These are phyloP conservation scores for Zizania latifolia DNA, from an alignment of 176 grass and related monocot species.

Conservation along the genomic window DNA sequence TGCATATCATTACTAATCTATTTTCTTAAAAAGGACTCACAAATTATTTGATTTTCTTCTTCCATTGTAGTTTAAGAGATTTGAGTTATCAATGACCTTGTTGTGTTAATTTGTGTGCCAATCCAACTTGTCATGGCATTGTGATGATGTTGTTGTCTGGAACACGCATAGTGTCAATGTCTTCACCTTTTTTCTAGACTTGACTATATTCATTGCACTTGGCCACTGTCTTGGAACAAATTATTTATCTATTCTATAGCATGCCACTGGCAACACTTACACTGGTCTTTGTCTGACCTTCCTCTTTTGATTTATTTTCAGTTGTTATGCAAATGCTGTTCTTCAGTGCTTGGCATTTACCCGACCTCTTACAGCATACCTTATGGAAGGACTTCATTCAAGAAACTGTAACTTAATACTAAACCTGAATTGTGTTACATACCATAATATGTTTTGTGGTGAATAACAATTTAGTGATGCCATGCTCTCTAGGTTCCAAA, in stretches of 20 bases:
- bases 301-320: conserved; percentile 43
- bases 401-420: conserved; percentile 58
- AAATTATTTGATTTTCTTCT: background rate
- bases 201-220: background rate
- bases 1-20: conserved; percentile 1
- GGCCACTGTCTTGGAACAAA: background rate
- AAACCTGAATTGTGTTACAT: conserved; percentile 13
- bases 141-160: background rate
- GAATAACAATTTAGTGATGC: conserved; percentile 2
- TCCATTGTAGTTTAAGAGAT: background rate
- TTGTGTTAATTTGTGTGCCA: background rate
- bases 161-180: background rate
- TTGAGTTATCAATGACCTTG: background rate
- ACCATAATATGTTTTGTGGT: background rate
- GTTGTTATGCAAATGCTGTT: conserved; percentile 91
- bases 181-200: too few species aligned
- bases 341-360: conserved; percentile 95
- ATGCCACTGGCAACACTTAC: too few species aligned
- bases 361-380: conserved; percentile 71
- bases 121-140: background rate
- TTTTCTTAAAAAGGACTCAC: background rate
- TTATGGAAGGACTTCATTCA: conserved; percentile 74
- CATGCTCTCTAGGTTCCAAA: conserved; percentile 50
- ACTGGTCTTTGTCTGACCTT: conserved; percentile 21
- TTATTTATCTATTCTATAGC: too few species aligned